Base-by-base conservation (phyloP, 495 filamentous ascomycete species). In the Aspergillus egyptiacus region DNA sequence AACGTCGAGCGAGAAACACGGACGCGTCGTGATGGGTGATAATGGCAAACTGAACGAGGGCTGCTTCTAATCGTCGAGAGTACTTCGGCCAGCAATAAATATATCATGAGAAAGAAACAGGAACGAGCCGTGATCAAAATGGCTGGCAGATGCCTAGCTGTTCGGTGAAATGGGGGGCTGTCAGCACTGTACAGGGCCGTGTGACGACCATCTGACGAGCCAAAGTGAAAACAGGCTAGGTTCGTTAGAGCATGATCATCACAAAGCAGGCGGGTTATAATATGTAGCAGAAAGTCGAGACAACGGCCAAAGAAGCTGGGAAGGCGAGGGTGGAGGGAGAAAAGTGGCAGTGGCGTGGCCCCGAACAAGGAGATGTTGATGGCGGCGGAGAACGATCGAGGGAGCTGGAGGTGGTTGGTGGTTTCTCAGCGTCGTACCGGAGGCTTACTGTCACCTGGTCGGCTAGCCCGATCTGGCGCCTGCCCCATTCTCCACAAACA, bases 341-440 rank as follows among this genome's bases (percentile, higher is more conserved):
- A 59, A 50, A 25, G 17, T 28, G 25, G 17, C 41, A 57, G 68
- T 68, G 68, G 68, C 64, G 68, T 51, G 57, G n/a, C 30, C 50
- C 42, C 41, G 65, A 61, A 64, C 61, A 61, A 65, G 63, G 62
- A 63, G 52, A 48, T 58, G 59, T 61, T 63, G 59, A 20, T 44
- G 41, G 63, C 44, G 60, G 65, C 61, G 64, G 64, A 70, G 64
- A 62, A 55, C 54, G 46, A 57, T 59, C 51, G 57, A 62, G 61
- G 54, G 44, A 55, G 51, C 53, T 50, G 44, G 40, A 52, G 59
- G 47, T 51, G 53, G 53, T 55, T 53, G 58, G 57, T 51, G 48
- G 57, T 58, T 58, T 30, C 37, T 19, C 17, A 32, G 51, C 7
- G 36, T 32, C 25, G 35, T 40, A 15, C 23, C 24, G 46, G n/a